Base-by-base conservation (phyloP, 192 early-diverging fungal genomes). In the Coemansia sp. region DNA sequence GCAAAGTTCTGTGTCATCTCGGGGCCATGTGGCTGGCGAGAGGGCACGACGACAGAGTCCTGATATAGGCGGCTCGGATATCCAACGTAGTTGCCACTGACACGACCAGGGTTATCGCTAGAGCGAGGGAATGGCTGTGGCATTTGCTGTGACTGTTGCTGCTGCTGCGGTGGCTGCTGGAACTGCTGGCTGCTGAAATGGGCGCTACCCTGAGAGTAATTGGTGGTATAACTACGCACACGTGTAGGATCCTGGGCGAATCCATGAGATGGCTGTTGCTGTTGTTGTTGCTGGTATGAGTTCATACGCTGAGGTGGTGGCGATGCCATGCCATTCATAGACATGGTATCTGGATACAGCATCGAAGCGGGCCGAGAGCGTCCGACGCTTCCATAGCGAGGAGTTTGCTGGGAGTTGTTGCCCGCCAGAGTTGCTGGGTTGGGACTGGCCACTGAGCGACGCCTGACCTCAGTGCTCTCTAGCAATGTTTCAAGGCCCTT, bases 11-110 rank as follows among this genome's bases (percentile, higher is more conserved):
- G 88, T 55, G 85, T 78, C 65, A 89, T 85, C 22, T 91, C 91
- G 5, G 92, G 92, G 29, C 92, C 92, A 34, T 87, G 85, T 43
- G 92, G 92, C 70, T 93, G 92, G 59, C 92, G 88, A 29, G 86
- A 75, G 4, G 92, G 92, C 65, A 91, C 90, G 41, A 93, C 89
- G 11, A 88, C 75, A 59, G 85, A 78, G 47, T 86, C 79, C 62
- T 86, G 86, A 63, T 87, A 86, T 18, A 88, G 68, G 31, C 87
- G 81, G 66, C 77, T 78, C 29, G 85, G 85, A 63, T 86, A 85
- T 12, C 88, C 86, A 18, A 84, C 80, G 42, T 86, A 88, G 70
- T 78, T 84, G 18, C 83, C 86, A 46, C 85, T 84, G 36, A 80
- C 82, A 15, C 82, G 73, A 66, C 83, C 43, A 36, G 77, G 59